These are phyloP conservation scores for Phytophthora aleatoria DNA, from an alignment of 352 stramenopile genomes.

Conservation along the genomic window DNA sequence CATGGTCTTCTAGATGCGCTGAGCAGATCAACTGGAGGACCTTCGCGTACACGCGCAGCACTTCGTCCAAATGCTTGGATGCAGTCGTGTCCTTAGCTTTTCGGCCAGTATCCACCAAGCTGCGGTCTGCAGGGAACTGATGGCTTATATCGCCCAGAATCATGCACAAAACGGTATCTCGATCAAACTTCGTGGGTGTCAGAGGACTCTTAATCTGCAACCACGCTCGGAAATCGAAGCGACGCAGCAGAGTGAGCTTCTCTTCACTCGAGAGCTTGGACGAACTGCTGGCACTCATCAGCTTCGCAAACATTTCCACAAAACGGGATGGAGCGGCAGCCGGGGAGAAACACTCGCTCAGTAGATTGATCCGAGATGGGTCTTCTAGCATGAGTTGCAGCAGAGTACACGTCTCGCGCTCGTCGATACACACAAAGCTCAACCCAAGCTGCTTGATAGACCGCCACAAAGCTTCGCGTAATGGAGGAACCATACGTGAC, in stretches of 20 bases:
- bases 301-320: conserved; percentile 88
- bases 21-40: conserved; percentile 72
- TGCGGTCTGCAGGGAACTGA: conserved; percentile 57
- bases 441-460: conserved; percentile 84
- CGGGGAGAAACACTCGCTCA: conserved; percentile 86
- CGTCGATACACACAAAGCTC: conserved; percentile 82
- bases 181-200: conserved; percentile 76
- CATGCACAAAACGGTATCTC: conserved; percentile 81
- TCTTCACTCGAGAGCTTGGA: conserved; percentile 74
- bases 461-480: conserved; percentile 83
- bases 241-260: conserved; percentile 68
- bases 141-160: conserved; percentile 72
- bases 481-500: conserved; percentile 75
- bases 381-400: conserved; percentile 88
- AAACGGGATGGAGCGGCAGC: conserved; percentile 73
- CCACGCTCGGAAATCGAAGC: conserved; percentile 84
- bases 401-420: conserved; percentile 80
- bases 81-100: conserved; percentile 25
- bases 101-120: conserved; percentile 18
- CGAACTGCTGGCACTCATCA: conserved; percentile 78
- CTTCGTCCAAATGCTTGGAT: conserved; percentile 42
- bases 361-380: conserved; percentile 73
- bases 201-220: conserved; percentile 56
- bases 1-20: conserved; percentile 73
- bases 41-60: conserved; percentile 77